Evolutionary conservation across 768 basidiomycete genomes (phyloP).

Genomic region (Artomyces pyxidatus): DNA sequence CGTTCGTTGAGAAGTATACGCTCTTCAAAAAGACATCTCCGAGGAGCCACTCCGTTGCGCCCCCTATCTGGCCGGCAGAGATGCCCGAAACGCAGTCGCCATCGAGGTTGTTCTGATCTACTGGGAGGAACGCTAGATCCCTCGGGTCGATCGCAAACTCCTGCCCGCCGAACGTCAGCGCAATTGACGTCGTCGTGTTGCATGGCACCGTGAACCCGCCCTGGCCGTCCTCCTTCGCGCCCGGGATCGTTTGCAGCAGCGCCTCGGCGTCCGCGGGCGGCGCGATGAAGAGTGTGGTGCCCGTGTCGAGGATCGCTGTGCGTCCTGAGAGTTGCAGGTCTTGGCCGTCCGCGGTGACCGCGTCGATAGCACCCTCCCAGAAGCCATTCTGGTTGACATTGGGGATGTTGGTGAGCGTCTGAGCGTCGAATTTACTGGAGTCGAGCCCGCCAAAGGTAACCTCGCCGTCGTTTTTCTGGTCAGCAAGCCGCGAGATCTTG

Average conservation of each 20-base stretch:
- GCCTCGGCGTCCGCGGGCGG: conserved; percentile 41
- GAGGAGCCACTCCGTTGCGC: conserved; percentile 57
- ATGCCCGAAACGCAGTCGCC: conserved; percentile 72
- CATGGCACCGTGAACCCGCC: conserved; percentile 60
- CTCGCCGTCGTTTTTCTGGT: conserved; percentile 66
- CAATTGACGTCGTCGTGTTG: conserved; percentile 41
- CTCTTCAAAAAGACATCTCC: conserved; percentile 78
- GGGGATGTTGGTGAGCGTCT: conserved; percentile 47
- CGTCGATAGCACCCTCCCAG: conserved; percentile 68
- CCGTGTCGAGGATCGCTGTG: conserved; percentile 57
- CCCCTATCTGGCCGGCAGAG: conserved; percentile 50
- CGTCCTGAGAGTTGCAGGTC: conserved; percentile 46
- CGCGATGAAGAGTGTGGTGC: conserved; percentile 37
- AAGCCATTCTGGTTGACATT: conserved; percentile 67
- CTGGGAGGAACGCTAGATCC: conserved; percentile 54
- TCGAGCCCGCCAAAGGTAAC: conserved; percentile 80
- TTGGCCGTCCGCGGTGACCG: conserved; percentile 49
- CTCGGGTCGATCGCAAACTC: conserved; percentile 56
- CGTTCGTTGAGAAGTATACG: conserved; percentile 62
- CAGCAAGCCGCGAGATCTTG: conserved; percentile 70
- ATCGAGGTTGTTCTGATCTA: conserved; percentile 38
- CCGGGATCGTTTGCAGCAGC: conserved; percentile 49
- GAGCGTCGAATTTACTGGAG: conserved; percentile 52
- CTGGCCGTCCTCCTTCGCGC: conserved; percentile 40
- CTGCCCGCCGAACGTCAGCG: conserved; percentile 50